Base-by-base conservation (phyloP, 129 eudicot genomes). In the Arctium minus region DNA sequence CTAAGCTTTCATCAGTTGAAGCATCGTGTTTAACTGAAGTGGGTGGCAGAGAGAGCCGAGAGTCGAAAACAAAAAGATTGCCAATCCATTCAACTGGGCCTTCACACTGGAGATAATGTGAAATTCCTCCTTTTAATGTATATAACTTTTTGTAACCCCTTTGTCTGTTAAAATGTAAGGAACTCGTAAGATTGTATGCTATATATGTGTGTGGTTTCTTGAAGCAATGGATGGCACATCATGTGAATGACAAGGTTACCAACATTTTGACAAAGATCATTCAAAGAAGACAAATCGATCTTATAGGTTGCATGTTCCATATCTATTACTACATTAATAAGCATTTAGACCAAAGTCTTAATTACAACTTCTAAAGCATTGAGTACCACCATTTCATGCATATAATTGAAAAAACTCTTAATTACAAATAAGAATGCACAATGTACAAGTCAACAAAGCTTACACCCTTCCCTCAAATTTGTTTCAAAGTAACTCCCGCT, bases 11-110 rank as follows among this genome's bases (percentile, higher is more conserved):
- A 73, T 85, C 85, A 8, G 62, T 38, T 53, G 29, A 48, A 69
- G 75, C 77, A 50, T 90, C 87, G 38, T 76, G 87, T 77, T 93
- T 91, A 74, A 88, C 89, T 40, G 84, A 75, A 79, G 97, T 77
- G 79, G 97, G 98, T 81, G 98, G 99, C 60, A 96, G 89, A 73
- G 99, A 90, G 46, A 93, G 97, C 46, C 99, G 98, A 32, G 90
- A 80, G 84, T 96, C 99, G 67, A 93, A 96, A 18, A 96, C 99
- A 75, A 93, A 96, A 4, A 96, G 85, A 86, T 96, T 93, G 27
- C 99, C 99, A 18, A 90, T 85, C 99, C 99, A 96, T 60, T 92
- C 91, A 27, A 53, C 88, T 2, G 97, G 86, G 44, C 99, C 99
- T 80, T 96, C 97, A 60, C 80, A 85, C 88, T 92, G 81, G 6